phyloP scores from a whole-genome alignment of 208 protist genomes.

The Trypanosoma congolense region DNA sequence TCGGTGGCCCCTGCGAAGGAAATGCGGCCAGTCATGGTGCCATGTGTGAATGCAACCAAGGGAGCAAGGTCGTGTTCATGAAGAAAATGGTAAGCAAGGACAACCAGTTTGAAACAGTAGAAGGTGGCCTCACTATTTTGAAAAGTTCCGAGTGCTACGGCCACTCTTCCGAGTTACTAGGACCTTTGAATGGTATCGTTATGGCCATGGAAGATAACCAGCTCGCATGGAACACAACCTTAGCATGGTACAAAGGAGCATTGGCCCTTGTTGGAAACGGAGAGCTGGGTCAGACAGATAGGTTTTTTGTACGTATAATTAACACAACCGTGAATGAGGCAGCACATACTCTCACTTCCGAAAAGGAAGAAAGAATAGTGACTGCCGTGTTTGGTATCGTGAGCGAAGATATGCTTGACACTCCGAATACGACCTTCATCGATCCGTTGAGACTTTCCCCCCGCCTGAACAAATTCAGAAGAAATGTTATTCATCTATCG shows the following conservation, averaged over 20 bases:
- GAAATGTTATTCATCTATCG: slow-evolving; percentile 9
- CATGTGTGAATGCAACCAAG: slow-evolving; percentile 44
- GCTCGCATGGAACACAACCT: neutral
- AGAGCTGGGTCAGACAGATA: neutral
- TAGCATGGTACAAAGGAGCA: neutral
- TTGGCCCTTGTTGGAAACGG: neutral
- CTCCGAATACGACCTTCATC: slow-evolving; percentile 9
- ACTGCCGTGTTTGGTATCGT: slow-evolving; percentile 9
- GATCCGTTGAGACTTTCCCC: slow-evolving; percentile 6
- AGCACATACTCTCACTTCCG: neutral
- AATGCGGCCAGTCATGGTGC: slow-evolving; percentile 22
- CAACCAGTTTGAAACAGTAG: neutral
- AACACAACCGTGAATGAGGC: slow-evolving; percentile 1
- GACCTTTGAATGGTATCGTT: neutral
- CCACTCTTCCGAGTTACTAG: neutral
- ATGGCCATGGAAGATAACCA: neutral
- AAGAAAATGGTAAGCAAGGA: neutral
- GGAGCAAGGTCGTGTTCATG: slow-evolving; percentile 16
- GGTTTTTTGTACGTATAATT: slow-evolving; percentile 1
- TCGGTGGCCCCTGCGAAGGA: slow-evolving; percentile 25
- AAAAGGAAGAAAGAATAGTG: neutral
- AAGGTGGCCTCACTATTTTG: neutral
- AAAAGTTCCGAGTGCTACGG: neutral
- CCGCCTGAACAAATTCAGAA: slow-evolving; percentile 3
- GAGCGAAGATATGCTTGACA: slow-evolving; percentile 7